Conservation (phyloP, 305 asterid genomes). For the Solanum chacoense region DNA sequence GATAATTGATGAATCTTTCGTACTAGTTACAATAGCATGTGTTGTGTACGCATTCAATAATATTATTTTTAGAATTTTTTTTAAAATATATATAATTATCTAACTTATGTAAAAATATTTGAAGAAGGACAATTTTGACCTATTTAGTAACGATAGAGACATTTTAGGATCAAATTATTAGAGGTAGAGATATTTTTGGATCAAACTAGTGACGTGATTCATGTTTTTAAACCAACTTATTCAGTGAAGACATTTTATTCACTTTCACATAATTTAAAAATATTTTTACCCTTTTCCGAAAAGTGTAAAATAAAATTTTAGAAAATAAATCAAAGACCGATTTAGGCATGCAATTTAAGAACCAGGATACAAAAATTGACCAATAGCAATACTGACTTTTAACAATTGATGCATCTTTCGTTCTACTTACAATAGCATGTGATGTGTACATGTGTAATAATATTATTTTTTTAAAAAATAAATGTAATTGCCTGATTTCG, state of each 20-base stretch:
- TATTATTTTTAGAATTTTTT: too few species aligned
- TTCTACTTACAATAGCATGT: background rate
- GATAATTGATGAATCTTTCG: background rate
- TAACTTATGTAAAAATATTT: background rate
- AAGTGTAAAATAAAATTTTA: too few species aligned
- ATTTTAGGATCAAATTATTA: background rate
- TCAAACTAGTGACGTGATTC: background rate
- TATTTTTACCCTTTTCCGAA: too few species aligned
- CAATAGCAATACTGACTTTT: background rate
- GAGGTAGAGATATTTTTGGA: background rate
- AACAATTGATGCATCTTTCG: background rate
- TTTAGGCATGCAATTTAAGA: background rate
- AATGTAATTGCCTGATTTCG: too few species aligned
- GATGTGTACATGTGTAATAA: background rate
- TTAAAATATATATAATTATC: too few species aligned
- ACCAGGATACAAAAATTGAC: too few species aligned
- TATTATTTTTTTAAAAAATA: too few species aligned
- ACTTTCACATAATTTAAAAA: background rate
- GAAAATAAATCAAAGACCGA: background rate
- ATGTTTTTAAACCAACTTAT: background rate
- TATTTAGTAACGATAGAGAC: background rate
- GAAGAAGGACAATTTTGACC: background rate
- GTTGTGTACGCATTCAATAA: background rate
- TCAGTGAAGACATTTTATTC: background rate
- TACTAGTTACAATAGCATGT: background rate